phyloP scores from a whole-genome alignment of 2,329 filamentous ascomycete genomes.

The Xylogone sp. region DNA sequence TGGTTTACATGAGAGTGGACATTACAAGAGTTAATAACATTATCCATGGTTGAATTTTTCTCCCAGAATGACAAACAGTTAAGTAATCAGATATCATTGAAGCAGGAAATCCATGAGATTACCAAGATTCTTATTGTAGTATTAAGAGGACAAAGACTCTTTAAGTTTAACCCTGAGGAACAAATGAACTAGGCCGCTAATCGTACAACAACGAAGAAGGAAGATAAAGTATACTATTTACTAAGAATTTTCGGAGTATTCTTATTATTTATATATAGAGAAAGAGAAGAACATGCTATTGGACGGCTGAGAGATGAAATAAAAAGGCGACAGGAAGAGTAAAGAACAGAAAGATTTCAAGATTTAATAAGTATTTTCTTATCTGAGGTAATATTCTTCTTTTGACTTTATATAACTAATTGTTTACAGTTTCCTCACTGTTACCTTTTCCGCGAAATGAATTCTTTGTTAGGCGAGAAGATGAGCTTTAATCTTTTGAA shows the following conservation, averaged over 20 bases:
- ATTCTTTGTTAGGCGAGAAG: constrained; percentile 3
- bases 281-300: constrained; percentile 15
- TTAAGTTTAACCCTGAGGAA: constrained; percentile 8
- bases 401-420: not conserved
- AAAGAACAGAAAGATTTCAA: not conserved
- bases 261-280: constrained; percentile 39
- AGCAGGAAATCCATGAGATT: constrained; percentile 10
- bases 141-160: constrained; percentile 4
- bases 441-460: constrained; percentile 5
- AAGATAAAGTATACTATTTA: constrained; percentile 40
- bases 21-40: constrained; percentile 11
- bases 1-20: no score
- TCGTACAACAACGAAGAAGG: constrained; percentile 29
- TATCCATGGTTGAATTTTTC: constrained; percentile 11
- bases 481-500: constrained; percentile 4
- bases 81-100: constrained; percentile 8
- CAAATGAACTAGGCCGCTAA: constrained; percentile 35
- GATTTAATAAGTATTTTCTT: not conserved
- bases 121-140: constrained; percentile 9
- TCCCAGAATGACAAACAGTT: constrained; percentile 9
- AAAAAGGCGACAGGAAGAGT: not conserved
- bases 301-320: constrained; percentile 3
- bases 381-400: not conserved
- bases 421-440: not conserved
- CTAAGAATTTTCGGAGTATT: constrained; percentile 39